Evolutionary conservation across 306 rosid genomes (phyloP).

Genomic region (Prunus mume): DNA sequence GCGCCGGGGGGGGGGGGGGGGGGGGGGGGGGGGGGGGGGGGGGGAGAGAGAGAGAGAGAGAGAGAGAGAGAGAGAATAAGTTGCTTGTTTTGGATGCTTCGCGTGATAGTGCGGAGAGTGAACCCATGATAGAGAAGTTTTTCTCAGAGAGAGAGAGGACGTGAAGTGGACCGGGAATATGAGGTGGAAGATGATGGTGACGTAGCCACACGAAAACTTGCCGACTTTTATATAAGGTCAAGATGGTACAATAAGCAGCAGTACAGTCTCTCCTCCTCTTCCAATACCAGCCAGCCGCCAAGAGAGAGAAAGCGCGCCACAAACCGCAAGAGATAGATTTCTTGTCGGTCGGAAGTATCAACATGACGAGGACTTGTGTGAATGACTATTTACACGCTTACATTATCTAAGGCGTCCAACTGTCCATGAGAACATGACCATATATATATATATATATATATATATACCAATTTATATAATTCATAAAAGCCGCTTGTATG

Average conservation of each 20-base stretch:
- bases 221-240: constrained; percentile 14
- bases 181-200: constrained; percentile 17
- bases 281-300: constrained; percentile 4
- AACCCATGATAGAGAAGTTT: not conserved
- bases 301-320: not conserved
- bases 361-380: not conserved
- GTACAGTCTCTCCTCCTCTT: not conserved
- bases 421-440: not conserved
- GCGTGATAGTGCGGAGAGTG: not conserved
- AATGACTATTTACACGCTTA: constrained; percentile 8
- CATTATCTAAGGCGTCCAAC: not conserved
- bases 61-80: no score
- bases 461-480: no score
- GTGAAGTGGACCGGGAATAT: constrained; percentile 17
- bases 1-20: no score
- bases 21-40: no score
- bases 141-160: not conserved
- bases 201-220: constrained; percentile 15
- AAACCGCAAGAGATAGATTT: not conserved
- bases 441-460: no score
- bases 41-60: no score
- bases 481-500: no score
- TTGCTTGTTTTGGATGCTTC: not conserved
- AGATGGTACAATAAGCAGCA: not conserved
- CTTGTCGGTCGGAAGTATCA: constrained; percentile 17